phyloP scores from a whole-genome alignment of 2,329 filamentous ascomycete genomes.

The Cyanodermella asteris region DNA sequence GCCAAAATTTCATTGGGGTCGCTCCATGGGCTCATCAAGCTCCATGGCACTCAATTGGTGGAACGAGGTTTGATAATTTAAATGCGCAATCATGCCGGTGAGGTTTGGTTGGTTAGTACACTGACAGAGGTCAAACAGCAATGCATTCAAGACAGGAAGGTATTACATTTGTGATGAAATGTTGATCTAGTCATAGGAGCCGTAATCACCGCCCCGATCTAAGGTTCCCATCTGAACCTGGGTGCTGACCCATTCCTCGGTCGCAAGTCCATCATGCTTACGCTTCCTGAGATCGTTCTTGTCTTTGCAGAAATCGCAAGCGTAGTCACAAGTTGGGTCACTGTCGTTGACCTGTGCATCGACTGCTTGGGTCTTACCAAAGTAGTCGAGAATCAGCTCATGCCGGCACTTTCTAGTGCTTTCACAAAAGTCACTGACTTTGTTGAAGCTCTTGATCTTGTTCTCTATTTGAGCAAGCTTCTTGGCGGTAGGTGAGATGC shows the following conservation, averaged over 20 bases:
- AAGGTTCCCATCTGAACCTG: conserved; percentile 10
- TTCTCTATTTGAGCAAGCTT: conserved; percentile 13
- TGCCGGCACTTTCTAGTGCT: conserved; percentile 53
- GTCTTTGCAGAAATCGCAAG: conserved; percentile 63
- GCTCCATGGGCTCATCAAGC: too few species aligned
- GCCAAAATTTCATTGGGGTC: too few species aligned
- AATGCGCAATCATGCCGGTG: too few species aligned
- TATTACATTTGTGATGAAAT: too few species aligned
- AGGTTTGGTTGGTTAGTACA: too few species aligned
- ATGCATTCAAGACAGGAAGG: too few species aligned
- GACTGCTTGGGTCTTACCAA: conserved; percentile 29
- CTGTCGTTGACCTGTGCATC: conserved; percentile 11
- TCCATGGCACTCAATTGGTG: too few species aligned
- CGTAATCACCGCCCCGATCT: too few species aligned
- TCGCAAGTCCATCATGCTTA: conserved; percentile 20
- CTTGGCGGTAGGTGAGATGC: conserved; percentile 15
- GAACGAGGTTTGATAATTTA: too few species aligned
- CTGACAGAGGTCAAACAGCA: too few species aligned
- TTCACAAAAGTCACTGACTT: conserved; percentile 65
- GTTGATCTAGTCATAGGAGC: too few species aligned
- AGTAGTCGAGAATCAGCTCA: conserved; percentile 51
- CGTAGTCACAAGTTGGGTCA: conserved; percentile 42
- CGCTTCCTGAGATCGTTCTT: conserved; percentile 32
- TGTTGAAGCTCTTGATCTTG: conserved; percentile 32
- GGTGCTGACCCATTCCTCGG: conserved; percentile 12